Conservation (phyloP, 495 filamentous ascomycete genomes). For the Aspergillus coremiiformis region DNA sequence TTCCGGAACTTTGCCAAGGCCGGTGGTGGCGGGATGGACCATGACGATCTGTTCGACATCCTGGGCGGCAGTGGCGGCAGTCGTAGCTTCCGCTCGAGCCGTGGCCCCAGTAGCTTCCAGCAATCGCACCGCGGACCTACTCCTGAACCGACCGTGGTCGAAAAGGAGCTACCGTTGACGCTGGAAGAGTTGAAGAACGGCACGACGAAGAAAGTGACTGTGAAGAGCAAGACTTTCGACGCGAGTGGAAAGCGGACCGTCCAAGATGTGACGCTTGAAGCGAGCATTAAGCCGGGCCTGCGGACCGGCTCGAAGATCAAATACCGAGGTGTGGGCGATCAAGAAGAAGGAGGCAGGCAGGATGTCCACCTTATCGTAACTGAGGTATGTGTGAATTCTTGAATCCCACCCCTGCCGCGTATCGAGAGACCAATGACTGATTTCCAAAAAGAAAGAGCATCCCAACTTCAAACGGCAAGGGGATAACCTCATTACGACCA, state of each 20-base stretch:
- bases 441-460: slow-evolving; percentile 64
- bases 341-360: slow-evolving; percentile 94
- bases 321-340: slow-evolving; percentile 91
- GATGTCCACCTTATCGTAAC: slow-evolving; percentile 90
- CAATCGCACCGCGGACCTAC: slow-evolving; percentile 46
- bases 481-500: slow-evolving; percentile 69
- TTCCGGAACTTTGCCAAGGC: slow-evolving; percentile 71
- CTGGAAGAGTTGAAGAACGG: slow-evolving; percentile 84
- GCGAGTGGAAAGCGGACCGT: slow-evolving; percentile 69
- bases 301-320: slow-evolving; percentile 97
- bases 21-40: slow-evolving; percentile 35
- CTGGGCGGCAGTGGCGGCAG: slow-evolving; percentile 37
- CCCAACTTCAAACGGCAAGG: slow-evolving; percentile 74
- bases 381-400: slow-evolving; percentile 59
- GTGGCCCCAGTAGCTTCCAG: slow-evolving; percentile 39
- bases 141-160: slow-evolving; percentile 86
- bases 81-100: slow-evolving; percentile 25
- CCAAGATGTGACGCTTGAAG: slow-evolving; percentile 84
- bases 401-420: neutral
- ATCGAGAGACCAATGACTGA: slow-evolving; percentile 13
- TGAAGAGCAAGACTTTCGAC: slow-evolving; percentile 94
- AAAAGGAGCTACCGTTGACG: slow-evolving; percentile 70
- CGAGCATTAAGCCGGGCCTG: slow-evolving; percentile 88
- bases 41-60: slow-evolving; percentile 48
- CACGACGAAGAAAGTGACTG: slow-evolving; percentile 89